A percentile compares a stretch with the other conserved stretches of the same genome.
These are phyloP conservation scores for Pseudogymnoascus sp. DNA, from an alignment of 2,329 filamentous ascomycete genomes.

Conservation along the genomic window DNA sequence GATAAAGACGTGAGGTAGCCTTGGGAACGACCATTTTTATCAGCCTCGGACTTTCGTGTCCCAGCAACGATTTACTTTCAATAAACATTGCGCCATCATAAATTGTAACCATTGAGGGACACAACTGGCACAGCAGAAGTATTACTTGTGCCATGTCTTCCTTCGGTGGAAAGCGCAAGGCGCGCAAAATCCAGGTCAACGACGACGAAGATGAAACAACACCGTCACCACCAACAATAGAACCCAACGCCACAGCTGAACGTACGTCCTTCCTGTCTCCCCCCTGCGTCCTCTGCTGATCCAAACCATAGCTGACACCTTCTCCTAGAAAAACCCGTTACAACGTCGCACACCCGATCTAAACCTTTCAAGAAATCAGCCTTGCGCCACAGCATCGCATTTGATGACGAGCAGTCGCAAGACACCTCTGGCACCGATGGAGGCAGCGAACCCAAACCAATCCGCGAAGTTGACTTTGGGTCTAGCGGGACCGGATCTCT, in stretches of 20 bases:
- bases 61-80: neutral
- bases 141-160: slow-evolving; percentile 20
- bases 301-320: slow-evolving; percentile 24
- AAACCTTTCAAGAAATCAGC: slow-evolving; percentile 51
- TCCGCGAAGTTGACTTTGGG: slow-evolving; percentile 12
- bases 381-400: slow-evolving; percentile 46
- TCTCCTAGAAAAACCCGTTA: slow-evolving; percentile 12
- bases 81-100: neutral
- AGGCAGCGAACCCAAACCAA: slow-evolving; percentile 11
- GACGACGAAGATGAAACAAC: slow-evolving; percentile 51
- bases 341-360: slow-evolving; percentile 34
- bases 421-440: slow-evolving; percentile 1
- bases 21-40: slow-evolving; percentile 2
- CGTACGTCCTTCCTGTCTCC: slow-evolving; percentile 21
- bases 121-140: neutral
- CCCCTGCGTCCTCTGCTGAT: slow-evolving; percentile 25
- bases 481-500: neutral
- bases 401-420: slow-evolving; percentile 26
- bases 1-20: slow-evolving; percentile 17
- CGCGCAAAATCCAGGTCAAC: slow-evolving; percentile 64
- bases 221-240: slow-evolving; percentile 10
- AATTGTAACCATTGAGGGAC: neutral
- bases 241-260: slow-evolving; percentile 16
- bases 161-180: slow-evolving; percentile 55
- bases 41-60: neutral